Percentiles rank a stretch among this genome's conserved stretches.
Evolutionary conservation across 768 basidiomycete genomes (phyloP).

Genomic region (Basidioascus undulatus): DNA sequence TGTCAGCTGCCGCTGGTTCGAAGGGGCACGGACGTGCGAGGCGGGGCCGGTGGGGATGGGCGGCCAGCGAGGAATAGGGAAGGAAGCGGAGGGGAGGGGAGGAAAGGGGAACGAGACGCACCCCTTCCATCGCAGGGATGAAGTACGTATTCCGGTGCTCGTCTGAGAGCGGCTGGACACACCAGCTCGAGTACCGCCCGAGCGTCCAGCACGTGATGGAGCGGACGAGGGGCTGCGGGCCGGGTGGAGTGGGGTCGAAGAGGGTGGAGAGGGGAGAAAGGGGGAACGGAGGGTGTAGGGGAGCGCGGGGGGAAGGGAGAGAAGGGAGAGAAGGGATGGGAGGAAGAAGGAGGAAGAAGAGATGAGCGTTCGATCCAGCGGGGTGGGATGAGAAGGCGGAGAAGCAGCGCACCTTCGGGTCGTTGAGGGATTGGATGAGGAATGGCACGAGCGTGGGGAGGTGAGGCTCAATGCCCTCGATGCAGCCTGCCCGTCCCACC

Average conservation of each 20-base stretch:
- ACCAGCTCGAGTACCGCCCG: conserved; percentile 97
- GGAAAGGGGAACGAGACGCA: conserved; percentile 23
- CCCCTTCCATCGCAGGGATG: conserved; percentile 94
- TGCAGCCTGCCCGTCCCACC: conserved; percentile 40
- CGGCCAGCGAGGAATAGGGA: background rate
- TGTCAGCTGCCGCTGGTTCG: no score
- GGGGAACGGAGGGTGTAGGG: background rate
- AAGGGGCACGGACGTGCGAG: background rate
- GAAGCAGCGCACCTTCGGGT: conserved; percentile 46
- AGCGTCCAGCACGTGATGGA: conserved; percentile 99
- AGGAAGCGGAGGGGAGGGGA: background rate
- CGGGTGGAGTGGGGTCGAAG: no score
- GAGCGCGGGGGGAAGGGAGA: background rate
- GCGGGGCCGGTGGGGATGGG: no score
- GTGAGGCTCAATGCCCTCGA: conserved; percentile 84
- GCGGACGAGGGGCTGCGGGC: conserved; percentile 65
- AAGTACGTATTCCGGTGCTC: conserved; percentile 80
- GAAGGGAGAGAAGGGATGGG: background rate
- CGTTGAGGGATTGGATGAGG: conserved; percentile 66
- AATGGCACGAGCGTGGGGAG: conserved; percentile 81
- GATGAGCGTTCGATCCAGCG: no score
- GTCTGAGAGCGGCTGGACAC: conserved; percentile 47
- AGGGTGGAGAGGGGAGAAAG: background rate
- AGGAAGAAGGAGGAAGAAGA: no score
- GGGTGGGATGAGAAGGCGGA: background rate